Percentiles rank a stretch among this genome's conserved stretches.
phyloP scores from a whole-genome alignment of 2,329 filamentous ascomycete genomes.

The Volutella citrinella region DNA sequence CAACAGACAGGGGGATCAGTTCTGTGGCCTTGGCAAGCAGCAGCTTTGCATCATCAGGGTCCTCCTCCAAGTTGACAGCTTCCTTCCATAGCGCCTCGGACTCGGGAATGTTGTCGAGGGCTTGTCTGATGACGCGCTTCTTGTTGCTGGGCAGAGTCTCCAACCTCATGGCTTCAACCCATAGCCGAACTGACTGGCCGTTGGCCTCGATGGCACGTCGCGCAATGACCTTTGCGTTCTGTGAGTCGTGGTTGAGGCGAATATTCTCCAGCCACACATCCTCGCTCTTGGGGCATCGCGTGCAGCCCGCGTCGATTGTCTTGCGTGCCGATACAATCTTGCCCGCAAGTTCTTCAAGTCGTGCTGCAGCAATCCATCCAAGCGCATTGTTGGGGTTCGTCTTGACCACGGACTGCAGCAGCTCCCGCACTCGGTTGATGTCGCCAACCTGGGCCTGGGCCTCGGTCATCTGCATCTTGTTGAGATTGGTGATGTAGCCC shows the following conservation, averaged over 20 bases:
- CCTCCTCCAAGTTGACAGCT: constrained; percentile 91
- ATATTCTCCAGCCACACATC: constrained; percentile 97
- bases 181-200: constrained; percentile 80
- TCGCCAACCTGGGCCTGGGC: constrained; percentile 86
- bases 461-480: constrained; percentile 75
- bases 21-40: constrained; percentile 93
- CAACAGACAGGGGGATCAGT: constrained; percentile 88
- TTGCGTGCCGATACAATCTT: constrained; percentile 87
- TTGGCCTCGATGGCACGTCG: constrained; percentile 92
- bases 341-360: constrained; percentile 88
- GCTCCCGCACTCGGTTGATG: constrained; percentile 85
- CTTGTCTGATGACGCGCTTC: constrained; percentile 89
- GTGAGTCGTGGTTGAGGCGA: constrained; percentile 75
- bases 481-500: constrained; percentile 90
- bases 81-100: constrained; percentile 98
- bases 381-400: constrained; percentile 94
- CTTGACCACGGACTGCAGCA: constrained; percentile 95
- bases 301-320: constrained; percentile 82
- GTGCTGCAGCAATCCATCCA: constrained; percentile 92
- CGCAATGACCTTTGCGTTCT: constrained; percentile 94
- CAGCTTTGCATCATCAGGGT: constrained; percentile 80
- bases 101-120: constrained; percentile 87
- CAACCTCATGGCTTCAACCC: constrained; percentile 93
- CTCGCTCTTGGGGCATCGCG: constrained; percentile 89
- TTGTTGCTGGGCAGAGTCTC: constrained; percentile 80